Conservation (phyloP, 345 rosid species). For the Iberis pinnata region DNA sequence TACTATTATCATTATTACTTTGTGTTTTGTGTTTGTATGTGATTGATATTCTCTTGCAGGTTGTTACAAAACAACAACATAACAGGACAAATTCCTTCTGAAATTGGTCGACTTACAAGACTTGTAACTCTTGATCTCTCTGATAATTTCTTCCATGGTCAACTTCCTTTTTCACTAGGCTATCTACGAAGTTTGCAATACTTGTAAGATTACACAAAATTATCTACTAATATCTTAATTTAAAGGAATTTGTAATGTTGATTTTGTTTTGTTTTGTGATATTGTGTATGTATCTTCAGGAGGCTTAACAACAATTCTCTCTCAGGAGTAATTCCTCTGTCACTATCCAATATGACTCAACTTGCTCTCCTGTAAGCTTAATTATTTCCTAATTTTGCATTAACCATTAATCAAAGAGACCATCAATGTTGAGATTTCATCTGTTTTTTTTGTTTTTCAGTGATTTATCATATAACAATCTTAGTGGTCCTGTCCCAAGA, state of each 20-base stretch:
- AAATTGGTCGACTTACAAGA: slow-evolving; percentile 61
- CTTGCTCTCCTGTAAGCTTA: slow-evolving; percentile 76
- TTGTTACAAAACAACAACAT: slow-evolving; percentile 86
- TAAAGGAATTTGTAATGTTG: slow-evolving; percentile 6
- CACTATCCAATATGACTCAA: slow-evolving; percentile 78
- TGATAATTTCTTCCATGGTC: slow-evolving; percentile 58
- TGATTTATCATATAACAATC: slow-evolving; percentile 88
- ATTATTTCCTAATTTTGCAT: background rate
- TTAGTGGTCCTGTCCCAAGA: slow-evolving; percentile 81
- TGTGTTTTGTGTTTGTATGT: background rate
- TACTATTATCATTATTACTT: background rate
- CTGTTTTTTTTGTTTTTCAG: slow-evolving; percentile 34
- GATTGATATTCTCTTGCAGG: slow-evolving; percentile 35
- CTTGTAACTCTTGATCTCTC: slow-evolving; percentile 93
- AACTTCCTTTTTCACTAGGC: slow-evolving; percentile 63
- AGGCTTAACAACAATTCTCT: slow-evolving; percentile 90
- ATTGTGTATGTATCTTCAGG: slow-evolving; percentile 38
- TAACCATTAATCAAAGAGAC: background rate
- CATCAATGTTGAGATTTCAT: slow-evolving; percentile 9
- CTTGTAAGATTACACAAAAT: slow-evolving; percentile 43
- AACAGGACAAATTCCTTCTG: slow-evolving; percentile 74
- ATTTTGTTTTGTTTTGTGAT: no score
- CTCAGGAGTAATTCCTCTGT: slow-evolving; percentile 55
- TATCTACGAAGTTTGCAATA: slow-evolving; percentile 61
- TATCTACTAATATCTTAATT: background rate